A percentile compares a stretch with the other conserved stretches of the same genome.
Conservation (phyloP, 169 alveolate genomes). For the Babesia gibsoni region DNA sequence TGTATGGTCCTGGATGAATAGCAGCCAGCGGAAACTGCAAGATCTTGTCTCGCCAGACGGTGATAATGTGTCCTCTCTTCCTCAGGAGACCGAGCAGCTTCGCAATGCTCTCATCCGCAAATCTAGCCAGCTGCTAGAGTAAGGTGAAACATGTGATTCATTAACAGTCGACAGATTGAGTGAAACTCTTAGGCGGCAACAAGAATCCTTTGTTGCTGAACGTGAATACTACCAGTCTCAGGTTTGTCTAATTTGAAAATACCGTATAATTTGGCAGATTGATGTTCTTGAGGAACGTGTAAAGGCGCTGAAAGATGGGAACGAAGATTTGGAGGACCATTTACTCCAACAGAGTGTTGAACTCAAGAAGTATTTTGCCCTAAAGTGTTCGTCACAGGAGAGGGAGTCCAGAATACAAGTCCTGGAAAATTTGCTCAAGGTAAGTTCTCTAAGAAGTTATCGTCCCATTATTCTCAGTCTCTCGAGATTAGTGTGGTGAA, state of each 20-base stretch:
- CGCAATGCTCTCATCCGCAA: slow-evolving; percentile 6
- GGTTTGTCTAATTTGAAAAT: slow-evolving; percentile 1
- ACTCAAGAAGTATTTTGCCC: slow-evolving; percentile 5
- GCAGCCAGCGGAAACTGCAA: neutral
- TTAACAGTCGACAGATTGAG: slow-evolving; percentile 32
- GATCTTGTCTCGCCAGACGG: neutral
- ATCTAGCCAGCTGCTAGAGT: slow-evolving; percentile 27
- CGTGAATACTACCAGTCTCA: neutral
- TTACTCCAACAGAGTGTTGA: slow-evolving; percentile 2
- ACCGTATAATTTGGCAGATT: neutral
- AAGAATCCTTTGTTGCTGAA: neutral
- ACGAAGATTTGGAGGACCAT: neutral
- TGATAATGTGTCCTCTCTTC: neutral
- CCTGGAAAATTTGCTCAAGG: too few species aligned
- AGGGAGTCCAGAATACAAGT: too few species aligned
- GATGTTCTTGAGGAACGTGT: slow-evolving; percentile 3
- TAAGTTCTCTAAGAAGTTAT: too few species aligned
- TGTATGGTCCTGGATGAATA: neutral
- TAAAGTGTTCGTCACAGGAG: slow-evolving; percentile 18
- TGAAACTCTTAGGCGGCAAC: slow-evolving; percentile 25
- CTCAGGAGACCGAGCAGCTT: neutral
- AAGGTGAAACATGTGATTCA: neutral
- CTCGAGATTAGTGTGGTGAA: too few species aligned
- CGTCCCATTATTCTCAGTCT: too few species aligned
- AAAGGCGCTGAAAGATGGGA: slow-evolving; percentile 1